These are phyloP conservation scores for Beauveria medogensis DNA, from an alignment of 2,329 filamentous ascomycete species.

Conservation along the genomic window DNA sequence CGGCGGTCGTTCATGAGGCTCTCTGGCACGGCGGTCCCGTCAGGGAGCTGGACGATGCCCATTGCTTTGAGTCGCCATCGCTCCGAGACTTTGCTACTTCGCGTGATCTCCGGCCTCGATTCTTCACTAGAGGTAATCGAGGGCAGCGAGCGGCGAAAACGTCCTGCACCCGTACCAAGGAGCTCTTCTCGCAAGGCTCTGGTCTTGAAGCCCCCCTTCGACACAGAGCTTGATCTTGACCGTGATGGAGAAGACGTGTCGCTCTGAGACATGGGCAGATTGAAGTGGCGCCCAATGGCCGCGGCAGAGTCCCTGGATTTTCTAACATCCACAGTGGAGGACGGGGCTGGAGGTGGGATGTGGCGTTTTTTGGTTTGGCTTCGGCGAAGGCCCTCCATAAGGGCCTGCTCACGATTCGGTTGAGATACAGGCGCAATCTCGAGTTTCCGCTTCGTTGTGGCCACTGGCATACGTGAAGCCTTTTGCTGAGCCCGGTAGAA, in stretches of 20 bases:
- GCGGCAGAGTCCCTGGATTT: constrained; percentile 12
- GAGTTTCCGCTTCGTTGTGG: constrained; percentile 14
- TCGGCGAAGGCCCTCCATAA: constrained; percentile 6
- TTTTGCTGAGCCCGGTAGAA: constrained; percentile 34
- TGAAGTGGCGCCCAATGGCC: constrained; percentile 14
- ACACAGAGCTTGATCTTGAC: constrained; percentile 14
- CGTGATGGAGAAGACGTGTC: constrained; percentile 15
- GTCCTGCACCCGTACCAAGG: constrained; percentile 20
- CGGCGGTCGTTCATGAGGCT: constrained; percentile 39
- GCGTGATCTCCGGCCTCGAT: constrained; percentile 19
- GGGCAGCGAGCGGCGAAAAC: constrained; percentile 33
- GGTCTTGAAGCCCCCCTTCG: constrained; percentile 25
- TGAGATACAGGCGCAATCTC: constrained; percentile 10
- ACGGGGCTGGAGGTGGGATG: constrained; percentile 17
- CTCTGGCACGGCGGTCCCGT: constrained; percentile 46
- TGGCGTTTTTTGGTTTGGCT: constrained; percentile 1
- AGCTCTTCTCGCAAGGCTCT: constrained; percentile 28
- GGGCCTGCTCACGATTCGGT: not conserved
- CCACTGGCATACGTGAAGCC: constrained; percentile 14
- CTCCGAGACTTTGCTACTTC: constrained; percentile 32
- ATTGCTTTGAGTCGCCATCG: constrained; percentile 41
- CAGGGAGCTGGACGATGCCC: constrained; percentile 44
- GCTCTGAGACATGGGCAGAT: constrained; percentile 11
- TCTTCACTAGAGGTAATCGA: constrained; percentile 23
- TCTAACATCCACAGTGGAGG: not conserved